Conservation (phyloP, 805 yeast species). For the Teunomyces stri region DNA sequence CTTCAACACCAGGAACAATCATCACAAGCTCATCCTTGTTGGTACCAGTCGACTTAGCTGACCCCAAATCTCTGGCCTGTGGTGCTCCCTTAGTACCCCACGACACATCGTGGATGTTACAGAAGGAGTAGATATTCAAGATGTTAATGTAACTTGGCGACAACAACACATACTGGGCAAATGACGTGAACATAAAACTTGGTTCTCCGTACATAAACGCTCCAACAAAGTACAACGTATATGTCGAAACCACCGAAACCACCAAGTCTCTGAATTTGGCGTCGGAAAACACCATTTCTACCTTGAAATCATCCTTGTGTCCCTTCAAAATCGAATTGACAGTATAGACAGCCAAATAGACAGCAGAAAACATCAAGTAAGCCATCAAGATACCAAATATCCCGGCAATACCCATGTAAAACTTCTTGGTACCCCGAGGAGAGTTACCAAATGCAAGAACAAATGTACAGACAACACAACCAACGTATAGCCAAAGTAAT, state of each 20-base stretch:
- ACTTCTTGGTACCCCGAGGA: constrained; percentile 82
- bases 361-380: constrained; percentile 84
- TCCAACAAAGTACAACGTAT: constrained; percentile 72
- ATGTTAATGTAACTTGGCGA: constrained; percentile 91
- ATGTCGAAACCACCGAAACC: constrained; percentile 83
- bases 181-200: constrained; percentile 87
- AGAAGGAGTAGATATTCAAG: constrained; percentile 89
- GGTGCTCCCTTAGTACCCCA: constrained; percentile 96
- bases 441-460: constrained; percentile 91
- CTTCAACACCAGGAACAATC: constrained; percentile 63
- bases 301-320: constrained; percentile 40
- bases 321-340: constrained; percentile 53
- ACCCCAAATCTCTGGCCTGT: constrained; percentile 68
- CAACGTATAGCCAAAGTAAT: constrained; percentile 81
- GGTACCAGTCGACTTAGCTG: constrained; percentile 58
- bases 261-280: constrained; percentile 80
- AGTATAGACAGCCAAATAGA: constrained; percentile 74
- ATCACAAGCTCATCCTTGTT: constrained; percentile 40
- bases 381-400: constrained; percentile 88
- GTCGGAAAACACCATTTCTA: constrained; percentile 54
- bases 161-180: constrained; percentile 75
- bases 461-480: constrained; percentile 79
- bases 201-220: constrained; percentile 86
- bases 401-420: constrained; percentile 70
- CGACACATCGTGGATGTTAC: constrained; percentile 92